Conservation (phyloP, 2,329 filamentous ascomycete genomes). For the Passalora sequoiae region DNA sequence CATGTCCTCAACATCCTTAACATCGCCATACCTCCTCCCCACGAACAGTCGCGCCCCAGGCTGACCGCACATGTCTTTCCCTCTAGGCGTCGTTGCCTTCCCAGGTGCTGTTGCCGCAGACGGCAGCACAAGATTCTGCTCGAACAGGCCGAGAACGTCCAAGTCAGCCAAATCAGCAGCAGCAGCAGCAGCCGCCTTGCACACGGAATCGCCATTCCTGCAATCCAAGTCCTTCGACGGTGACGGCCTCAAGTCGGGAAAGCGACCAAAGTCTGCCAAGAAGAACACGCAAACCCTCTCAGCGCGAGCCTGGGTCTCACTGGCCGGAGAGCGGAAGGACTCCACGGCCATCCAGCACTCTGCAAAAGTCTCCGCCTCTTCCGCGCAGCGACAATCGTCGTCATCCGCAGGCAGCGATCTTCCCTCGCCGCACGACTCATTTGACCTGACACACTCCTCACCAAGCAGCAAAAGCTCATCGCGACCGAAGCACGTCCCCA, state of each 20-base stretch:
- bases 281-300: slow-evolving; percentile 14
- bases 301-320: slow-evolving; percentile 19
- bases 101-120: slow-evolving; percentile 19
- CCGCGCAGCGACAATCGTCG: slow-evolving; percentile 8
- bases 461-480: slow-evolving; percentile 14
- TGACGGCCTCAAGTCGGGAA: slow-evolving; percentile 6
- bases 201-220: slow-evolving; percentile 9
- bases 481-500: slow-evolving; percentile 42
- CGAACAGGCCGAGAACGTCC: slow-evolving; percentile 7
- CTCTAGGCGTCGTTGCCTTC: slow-evolving; percentile 22
- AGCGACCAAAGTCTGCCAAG: slow-evolving; percentile 15
- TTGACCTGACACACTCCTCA: slow-evolving; percentile 13
- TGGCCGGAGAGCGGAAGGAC: slow-evolving; percentile 8
- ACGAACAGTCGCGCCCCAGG: slow-evolving; percentile 19
- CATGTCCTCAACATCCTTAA: slow-evolving; percentile 18
- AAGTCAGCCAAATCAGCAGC: slow-evolving; percentile 15
- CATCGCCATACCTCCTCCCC: slow-evolving; percentile 14
- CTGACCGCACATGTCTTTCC: slow-evolving; percentile 26
- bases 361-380: neutral
- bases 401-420: slow-evolving; percentile 9
- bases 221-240: slow-evolving; percentile 17
- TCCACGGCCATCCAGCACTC: neutral
- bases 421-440: slow-evolving; percentile 22
- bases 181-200: slow-evolving; percentile 9
- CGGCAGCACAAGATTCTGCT: slow-evolving; percentile 9